Evolutionary conservation across 192 early-diverging fungal genomes (phyloP).

Genomic region (Backusella mclennaniae): DNA sequence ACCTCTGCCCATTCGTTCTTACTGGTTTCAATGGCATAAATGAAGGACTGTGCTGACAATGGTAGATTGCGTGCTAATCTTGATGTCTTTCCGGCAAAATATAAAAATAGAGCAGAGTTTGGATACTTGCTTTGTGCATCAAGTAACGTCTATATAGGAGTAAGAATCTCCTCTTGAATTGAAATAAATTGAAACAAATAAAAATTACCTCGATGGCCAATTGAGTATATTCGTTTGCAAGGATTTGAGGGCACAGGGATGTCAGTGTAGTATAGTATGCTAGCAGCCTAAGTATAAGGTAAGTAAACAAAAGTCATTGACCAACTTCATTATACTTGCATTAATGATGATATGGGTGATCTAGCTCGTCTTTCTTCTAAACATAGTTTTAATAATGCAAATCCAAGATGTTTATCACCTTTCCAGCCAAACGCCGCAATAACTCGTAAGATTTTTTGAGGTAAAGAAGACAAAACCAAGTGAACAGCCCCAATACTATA

Average conservation of each 20-base stretch:
- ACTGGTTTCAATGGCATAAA: conserved; percentile 34
- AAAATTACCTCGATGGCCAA: conserved; percentile 30
- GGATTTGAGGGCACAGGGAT: conserved; percentile 28
- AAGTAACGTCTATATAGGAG: conserved; percentile 14
- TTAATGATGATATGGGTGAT: conserved; percentile 51
- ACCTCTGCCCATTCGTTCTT: conserved; percentile 35
- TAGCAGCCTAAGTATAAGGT: conserved; percentile 7
- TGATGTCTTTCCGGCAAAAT: conserved; percentile 33
- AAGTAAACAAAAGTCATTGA: background rate
- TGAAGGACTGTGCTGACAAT: conserved; percentile 30
- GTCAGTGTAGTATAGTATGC: conserved; percentile 31
- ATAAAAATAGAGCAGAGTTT: conserved; percentile 31
- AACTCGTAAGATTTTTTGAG: conserved; percentile 32
- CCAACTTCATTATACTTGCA: conserved; percentile 33
- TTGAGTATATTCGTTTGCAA: conserved; percentile 24
- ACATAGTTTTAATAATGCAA: conserved; percentile 46
- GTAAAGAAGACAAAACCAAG: conserved; percentile 29
- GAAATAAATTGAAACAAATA: background rate
- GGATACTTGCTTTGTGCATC: conserved; percentile 32
- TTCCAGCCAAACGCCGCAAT: conserved; percentile 53
- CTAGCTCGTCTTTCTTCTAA: conserved; percentile 47
- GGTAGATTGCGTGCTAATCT: conserved; percentile 26
- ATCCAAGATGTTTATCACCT: conserved; percentile 51
- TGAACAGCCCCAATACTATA: conserved; percentile 38
- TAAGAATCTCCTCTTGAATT: background rate